Base-by-base conservation (phyloP, 2,329 filamentous ascomycete genomes). In the Hirsutella rhossiliensis region DNA sequence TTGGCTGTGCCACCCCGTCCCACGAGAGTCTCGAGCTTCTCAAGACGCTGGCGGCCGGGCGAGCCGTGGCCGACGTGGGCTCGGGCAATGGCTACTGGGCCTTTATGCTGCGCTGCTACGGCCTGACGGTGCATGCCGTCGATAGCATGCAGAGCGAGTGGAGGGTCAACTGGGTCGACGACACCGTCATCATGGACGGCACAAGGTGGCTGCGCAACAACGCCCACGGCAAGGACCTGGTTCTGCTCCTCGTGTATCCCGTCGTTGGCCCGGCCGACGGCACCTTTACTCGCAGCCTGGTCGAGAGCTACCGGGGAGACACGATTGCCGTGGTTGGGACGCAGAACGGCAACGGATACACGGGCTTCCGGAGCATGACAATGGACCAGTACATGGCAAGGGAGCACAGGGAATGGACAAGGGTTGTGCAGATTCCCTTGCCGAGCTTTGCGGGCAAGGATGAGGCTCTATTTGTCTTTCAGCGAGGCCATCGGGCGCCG, bases 391-490 rank as follows among this genome's bases (percentile, higher is more conserved):
- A 78, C 66, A 78, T 87, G 64, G 71, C 62, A 47, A 63, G 59
- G 40, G 73, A 81, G 55, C 70, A 76, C 52, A 58, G 55, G 23
- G 67, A 65, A 2, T 87, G 79, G 73, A 68, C 71, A 41, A 73
- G 75, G 58, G 67, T 75, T 3, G 69, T 76, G 13, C 79, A 83
- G 63, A 68, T 87, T 48, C 72, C 82, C 4, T 58, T 88, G 55
- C 82, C 82, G 19, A 85, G 80, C 58, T 87, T 87, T 61, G 77
- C 82, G 3, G 83, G 80, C 27, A 87, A 87, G 59, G 84, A 88
- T 53, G 83, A 88, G 62, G 83, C 78, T 0, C 55, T 87, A 44
- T 87, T 80, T 60, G 71, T 85, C 18, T 87, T 82, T 51, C 69
- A 74, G 52, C 58, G 70, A 43, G 68, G 69, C 15, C 54, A 63